Base-by-base conservation (phyloP, 306 rosid genomes). In the Vigna reflexopilosa region DNA sequence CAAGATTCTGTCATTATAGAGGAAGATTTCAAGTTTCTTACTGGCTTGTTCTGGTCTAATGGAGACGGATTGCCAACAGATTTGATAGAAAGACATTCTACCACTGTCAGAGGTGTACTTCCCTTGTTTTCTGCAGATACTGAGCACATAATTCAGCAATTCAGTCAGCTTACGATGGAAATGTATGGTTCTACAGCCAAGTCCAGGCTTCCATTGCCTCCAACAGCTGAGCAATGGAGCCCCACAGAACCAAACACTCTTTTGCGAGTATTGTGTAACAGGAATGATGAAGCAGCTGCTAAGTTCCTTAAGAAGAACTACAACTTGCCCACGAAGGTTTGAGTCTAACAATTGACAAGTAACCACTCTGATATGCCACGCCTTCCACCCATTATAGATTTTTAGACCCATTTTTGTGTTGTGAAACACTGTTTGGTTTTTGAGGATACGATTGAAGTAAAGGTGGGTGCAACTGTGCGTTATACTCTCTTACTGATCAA, bases 31-130 rank as follows among this genome's bases (percentile, higher is more conserved):
- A 93, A 90, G 87, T 84, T 74, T 86, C 88, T 95, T 22, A 86
- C 87, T 0, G 98, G 90, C 75, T 86, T 95, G 50, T 93, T 95
- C 86, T 95, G 99, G 99, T 95, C 99, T 13, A 90, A 87, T 44
- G 99, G 99, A 58, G 98, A 93, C 83, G 98, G 99, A 38, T 83
- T 95, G 77, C 99, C 99, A 1, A 76, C 74, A 38, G 98, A 95
- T 54, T 76, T 93, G 76, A 91, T 95, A 32, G 86, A 80, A 52
- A 95, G 90, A 73, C 86, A 77, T 51, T 89, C 98, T 11, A 62
- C 84, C 42, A 90, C 77, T 0, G 87, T 84, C 40, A 91, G 78
- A 77, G 76, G 58, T 75, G 73, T 88, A 8, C 92, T 93, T 40
- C 86, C 92, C 63, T 75, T 95, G 67, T 90, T 91, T 80, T 70